Base-by-base conservation (phyloP, 495 filamentous ascomycete genomes). In the Cenococcum geophilum region DNA sequence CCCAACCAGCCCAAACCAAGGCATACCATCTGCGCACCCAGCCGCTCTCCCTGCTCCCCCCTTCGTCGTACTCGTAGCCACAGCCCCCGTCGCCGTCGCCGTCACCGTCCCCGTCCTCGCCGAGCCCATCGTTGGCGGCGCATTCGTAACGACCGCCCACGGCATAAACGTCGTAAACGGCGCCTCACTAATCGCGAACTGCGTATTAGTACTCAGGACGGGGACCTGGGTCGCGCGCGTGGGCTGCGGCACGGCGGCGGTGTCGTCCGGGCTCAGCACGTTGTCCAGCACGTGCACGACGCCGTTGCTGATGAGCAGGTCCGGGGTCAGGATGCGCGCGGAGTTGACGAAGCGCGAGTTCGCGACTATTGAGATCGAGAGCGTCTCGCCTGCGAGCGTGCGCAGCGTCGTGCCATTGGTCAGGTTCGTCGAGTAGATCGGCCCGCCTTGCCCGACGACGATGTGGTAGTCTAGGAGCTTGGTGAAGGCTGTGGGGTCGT, bases 271-370 rank as follows among this genome's bases (percentile, higher is more conserved):
- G 25, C 25, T 25, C 21, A 50, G 18, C 27, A 50, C 40, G 18
- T 37, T 23, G 36, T 64, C 62, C 32, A 60, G 47, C 10, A 68
- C 65, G 54, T 68, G 65, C 25, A 68, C 51, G 32, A 66, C 63
- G 37, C 67, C 67, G 43, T 66, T 66, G 9, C 55, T 59, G 12
- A 69, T 50, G 16, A 69, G 63, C 18, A 66, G 35, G 52, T 69
- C 63, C 22, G 55, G 22, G 14, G 45, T 54, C 23, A 63, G 57
- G 35, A 69, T 57, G 23, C 60, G 57, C 20, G 67, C 67, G 37
- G 40, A 25, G 61, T 69, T 67, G 27, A 65, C 45, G 21, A 59
- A 58, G 40, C 61, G 52, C 27, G 55, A 60, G 14, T 61, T 61
- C 22, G 57, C 23, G 27, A 25, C 20, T 18, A 63, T 32, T 14